These are phyloP conservation scores for Suzukiozyma palmioleophila DNA, from an alignment of 1,139 yeast genomes.

Conservation along the genomic window DNA sequence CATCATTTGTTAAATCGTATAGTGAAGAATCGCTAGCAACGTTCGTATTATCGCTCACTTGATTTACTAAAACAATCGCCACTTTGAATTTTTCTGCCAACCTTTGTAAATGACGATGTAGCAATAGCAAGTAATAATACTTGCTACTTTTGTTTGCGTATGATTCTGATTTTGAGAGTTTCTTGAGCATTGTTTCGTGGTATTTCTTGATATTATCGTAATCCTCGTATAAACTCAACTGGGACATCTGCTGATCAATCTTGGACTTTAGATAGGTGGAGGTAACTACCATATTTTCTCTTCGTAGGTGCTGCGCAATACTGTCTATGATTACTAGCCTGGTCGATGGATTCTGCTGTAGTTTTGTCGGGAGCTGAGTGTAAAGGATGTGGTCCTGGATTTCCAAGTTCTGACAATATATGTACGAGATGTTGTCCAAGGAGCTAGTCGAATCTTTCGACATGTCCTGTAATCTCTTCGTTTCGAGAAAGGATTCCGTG, in stretches of 20 bases:
- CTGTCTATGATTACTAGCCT: slow-evolving; percentile 71
- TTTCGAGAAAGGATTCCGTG: slow-evolving; percentile 72
- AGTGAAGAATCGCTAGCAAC: slow-evolving; percentile 16
- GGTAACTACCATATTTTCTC: slow-evolving; percentile 47
- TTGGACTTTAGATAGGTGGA: slow-evolving; percentile 21
- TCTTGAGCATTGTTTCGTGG: slow-evolving; percentile 26
- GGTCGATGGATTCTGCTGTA: slow-evolving; percentile 35
- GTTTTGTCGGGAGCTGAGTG: slow-evolving; percentile 63
- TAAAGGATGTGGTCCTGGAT: slow-evolving; percentile 69
- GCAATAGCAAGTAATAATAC: slow-evolving; percentile 36
- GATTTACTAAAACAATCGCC: slow-evolving; percentile 75
- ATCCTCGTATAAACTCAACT: slow-evolving; percentile 13
- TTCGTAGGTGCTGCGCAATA: slow-evolving; percentile 79
- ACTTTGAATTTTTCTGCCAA: slow-evolving; percentile 47
- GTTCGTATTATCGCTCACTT: slow-evolving; percentile 57
- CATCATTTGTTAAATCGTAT: slow-evolving; percentile 15
- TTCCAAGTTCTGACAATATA: slow-evolving; percentile 65
- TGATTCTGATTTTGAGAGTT: slow-evolving; percentile 20
- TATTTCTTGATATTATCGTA: slow-evolving; percentile 18
- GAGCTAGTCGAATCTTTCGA: slow-evolving; percentile 10
- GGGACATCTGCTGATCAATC: slow-evolving; percentile 20
- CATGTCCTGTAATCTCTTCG: slow-evolving; percentile 47
- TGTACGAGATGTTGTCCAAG: slow-evolving; percentile 52
- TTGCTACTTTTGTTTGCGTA: slow-evolving; percentile 33
- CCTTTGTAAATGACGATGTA: slow-evolving; percentile 47